phyloP scores from a whole-genome alignment of 2,329 filamentous ascomycete genomes.

The Cladophialophora chaetospira region DNA sequence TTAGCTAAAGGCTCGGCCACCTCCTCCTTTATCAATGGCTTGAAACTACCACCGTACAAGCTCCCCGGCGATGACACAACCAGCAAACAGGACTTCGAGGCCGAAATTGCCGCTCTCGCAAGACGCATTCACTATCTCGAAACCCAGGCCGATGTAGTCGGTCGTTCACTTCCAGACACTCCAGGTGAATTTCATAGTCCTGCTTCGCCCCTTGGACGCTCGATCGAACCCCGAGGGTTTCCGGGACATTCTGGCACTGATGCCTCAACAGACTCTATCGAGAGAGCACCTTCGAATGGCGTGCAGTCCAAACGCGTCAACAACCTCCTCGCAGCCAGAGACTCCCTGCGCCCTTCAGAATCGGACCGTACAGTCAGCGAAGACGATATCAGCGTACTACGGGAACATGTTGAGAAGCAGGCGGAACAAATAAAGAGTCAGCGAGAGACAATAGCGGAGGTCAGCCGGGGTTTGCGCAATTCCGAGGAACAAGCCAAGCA shows the following conservation, averaged over 20 bases:
- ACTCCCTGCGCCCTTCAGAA: constrained; percentile 46
- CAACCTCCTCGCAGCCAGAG: constrained; percentile 39
- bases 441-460: constrained; percentile 79
- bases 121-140: constrained; percentile 80
- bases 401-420: constrained; percentile 90
- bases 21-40: constrained; percentile 51
- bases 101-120: constrained; percentile 77
- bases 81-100: constrained; percentile 78
- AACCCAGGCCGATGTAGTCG: constrained; percentile 66
- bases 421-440: constrained; percentile 88
- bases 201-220: constrained; percentile 65
- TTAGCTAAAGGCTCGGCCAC: constrained; percentile 46
- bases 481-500: constrained; percentile 83
- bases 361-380: constrained; percentile 65
- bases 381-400: constrained; percentile 80
- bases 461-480: constrained; percentile 81
- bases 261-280: constrained; percentile 42
- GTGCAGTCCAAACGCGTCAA: constrained; percentile 41
- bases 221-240: constrained; percentile 45
- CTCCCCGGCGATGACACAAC: constrained; percentile 75
- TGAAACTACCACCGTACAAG: constrained; percentile 58
- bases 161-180: constrained; percentile 71
- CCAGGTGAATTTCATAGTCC: constrained; percentile 68
- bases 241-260: constrained; percentile 35
- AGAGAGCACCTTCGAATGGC: constrained; percentile 28